Percentiles rank a stretch among this genome's conserved stretches.
Evolutionary conservation across 305 asterid genomes (phyloP).

Genomic region (Fraxinus baroniana): DNA sequence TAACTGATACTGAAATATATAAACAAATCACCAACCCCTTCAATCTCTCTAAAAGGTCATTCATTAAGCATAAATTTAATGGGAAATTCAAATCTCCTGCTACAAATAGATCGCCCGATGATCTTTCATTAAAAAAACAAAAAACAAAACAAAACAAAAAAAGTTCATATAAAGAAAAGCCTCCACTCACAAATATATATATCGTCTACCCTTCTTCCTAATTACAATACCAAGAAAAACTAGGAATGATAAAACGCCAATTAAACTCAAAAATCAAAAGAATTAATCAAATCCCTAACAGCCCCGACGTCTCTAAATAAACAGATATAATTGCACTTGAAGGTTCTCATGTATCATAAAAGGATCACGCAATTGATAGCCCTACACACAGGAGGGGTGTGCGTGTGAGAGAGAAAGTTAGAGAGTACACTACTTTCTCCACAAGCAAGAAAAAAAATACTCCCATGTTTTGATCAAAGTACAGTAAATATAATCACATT

Average conservation of each 20-base stretch:
- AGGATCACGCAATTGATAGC: no score
- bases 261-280: conserved; percentile 4
- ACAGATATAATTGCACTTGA: no score
- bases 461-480: background rate
- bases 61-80: background rate
- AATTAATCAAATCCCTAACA: background rate
- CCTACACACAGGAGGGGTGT: no score
- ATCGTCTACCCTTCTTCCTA: background rate
- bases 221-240: background rate
- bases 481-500: background rate
- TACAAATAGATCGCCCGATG: background rate
- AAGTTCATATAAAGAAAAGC: background rate
- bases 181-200: background rate
- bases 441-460: conserved; percentile 7
- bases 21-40: background rate
- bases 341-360: no score
- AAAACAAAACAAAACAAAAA: no score
- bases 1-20: background rate
- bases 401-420: no score
- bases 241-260: background rate
- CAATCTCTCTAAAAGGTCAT: background rate
- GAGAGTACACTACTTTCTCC: background rate
- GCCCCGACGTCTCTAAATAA: no score
- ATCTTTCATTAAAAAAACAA: background rate
- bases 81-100: background rate